Evolutionary conservation across 768 basidiomycete species (phyloP), one percentile per base, ranked within the genome.

Genomic region (Scleroderma bovista): DNA sequence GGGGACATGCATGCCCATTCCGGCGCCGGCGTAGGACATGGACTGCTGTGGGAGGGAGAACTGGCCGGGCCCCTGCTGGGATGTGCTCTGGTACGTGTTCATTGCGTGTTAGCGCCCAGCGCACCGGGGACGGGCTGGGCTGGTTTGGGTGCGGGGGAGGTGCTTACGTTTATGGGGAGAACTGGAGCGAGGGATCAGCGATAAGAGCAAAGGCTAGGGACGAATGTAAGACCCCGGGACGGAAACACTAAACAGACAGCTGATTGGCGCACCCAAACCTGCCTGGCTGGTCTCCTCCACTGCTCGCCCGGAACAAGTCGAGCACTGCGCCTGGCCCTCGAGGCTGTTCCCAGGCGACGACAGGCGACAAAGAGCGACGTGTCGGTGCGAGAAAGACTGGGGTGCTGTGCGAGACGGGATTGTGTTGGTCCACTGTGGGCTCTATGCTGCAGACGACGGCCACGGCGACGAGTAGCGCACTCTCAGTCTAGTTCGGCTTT

Each of bases 311-410:
- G 53, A 54, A 51, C 53, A 53, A 57, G 46, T 53, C 49, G 54
- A 42, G 26, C 26, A 9, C 26, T 57, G 53, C 55, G 55, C 49
- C 51, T 26, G 46, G 19, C 32, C 41, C 41, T 43, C 32, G 44
- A 44, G 46, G 53, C 56, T 58, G 46, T 65, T 65, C 62, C 65
- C 62, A 55, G 52, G 51, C 52, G 47, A 46, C 51, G 46, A 51
- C 37, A 46, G 47, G 53, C 51, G 51, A 43, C 37, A 40, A 31
- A 32, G 40, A 16, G 40, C 19, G 26, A 16, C 17, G 17, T 29
- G 39, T 49, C 38, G 5, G 31, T n/a, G 47, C 40, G 45, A 42
- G 44, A 38, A 39, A 16, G 38, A 39, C 19, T 16, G 19, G 20
- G 46, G 6, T 19, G 33, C 32, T 33, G 42, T 26, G 39, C 31